phyloP scores from a whole-genome alignment of 129 eudicot species.

The Centaurea solstitialis region DNA sequence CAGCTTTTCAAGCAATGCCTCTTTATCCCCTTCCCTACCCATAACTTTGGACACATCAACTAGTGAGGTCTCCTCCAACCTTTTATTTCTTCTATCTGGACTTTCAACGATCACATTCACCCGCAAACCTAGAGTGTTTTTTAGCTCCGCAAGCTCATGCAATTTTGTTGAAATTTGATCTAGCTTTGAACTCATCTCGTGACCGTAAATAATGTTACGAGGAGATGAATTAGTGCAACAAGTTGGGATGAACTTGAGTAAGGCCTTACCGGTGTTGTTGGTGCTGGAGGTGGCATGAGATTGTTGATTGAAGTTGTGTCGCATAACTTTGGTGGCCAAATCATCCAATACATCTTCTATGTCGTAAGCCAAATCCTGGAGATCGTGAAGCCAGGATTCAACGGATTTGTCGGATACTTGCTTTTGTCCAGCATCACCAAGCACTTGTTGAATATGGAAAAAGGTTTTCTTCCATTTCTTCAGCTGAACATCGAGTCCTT shows the following conservation, averaged over 20 bases:
- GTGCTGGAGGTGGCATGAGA: neutral
- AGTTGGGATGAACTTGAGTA: constrained; percentile 8
- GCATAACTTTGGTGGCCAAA: neutral
- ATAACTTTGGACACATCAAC: neutral
- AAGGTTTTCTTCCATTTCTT: neutral
- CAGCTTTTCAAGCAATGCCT: no score
- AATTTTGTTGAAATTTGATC: neutral
- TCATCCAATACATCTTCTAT: neutral
- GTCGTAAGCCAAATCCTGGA: neutral
- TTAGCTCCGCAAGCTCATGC: neutral
- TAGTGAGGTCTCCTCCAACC: neutral
- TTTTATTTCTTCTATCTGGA: neutral
- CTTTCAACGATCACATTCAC: neutral
- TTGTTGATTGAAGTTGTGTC: neutral
- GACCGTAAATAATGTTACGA: neutral
- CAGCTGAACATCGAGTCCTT: neutral
- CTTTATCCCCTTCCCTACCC: neutral
- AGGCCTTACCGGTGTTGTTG: neutral
- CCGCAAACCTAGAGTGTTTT: neutral
- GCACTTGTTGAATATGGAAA: neutral
- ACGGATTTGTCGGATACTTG: neutral
- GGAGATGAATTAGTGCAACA: neutral
- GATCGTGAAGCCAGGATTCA: neutral
- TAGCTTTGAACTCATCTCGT: neutral
- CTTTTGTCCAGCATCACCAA: neutral